Percentiles rank a stretch among this genome's conserved stretches.
phyloP scores from a whole-genome alignment of 176 grass and related monocot species.

The Oryza meyeriana region DNA sequence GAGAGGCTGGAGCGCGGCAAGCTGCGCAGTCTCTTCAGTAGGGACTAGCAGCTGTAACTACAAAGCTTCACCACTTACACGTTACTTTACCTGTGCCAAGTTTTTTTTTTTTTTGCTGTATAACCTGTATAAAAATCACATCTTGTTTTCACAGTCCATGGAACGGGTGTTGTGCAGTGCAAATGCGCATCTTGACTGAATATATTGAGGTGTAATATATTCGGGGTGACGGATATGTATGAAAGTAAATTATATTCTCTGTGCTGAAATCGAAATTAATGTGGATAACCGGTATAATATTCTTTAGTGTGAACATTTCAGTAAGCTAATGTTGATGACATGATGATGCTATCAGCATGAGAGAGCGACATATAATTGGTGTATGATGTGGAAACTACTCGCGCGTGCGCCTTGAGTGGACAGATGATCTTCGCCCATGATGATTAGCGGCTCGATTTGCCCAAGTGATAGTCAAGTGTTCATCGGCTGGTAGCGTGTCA shows the following conservation, averaged over 20 bases:
- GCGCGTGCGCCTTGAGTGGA: background rate
- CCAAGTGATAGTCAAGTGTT: background rate
- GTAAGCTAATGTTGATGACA: background rate
- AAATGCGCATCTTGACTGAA: constrained; percentile 17
- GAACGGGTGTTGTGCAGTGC: constrained; percentile 27
- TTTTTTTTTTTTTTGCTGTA: background rate
- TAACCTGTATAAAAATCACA: constrained; percentile 55
- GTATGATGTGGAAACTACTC: background rate
- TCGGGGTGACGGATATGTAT: background rate
- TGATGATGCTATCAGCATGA: background rate
- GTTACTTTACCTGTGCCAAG: background rate
- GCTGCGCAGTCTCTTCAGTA: constrained; percentile 70
- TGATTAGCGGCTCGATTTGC: background rate
- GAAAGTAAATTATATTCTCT: background rate
- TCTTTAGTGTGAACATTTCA: background rate
- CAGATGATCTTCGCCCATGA: background rate
- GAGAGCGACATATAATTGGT: background rate
- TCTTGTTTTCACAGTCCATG: constrained; percentile 46
- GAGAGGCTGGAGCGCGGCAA: constrained; percentile 67
- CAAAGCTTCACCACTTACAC: background rate
- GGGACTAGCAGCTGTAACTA: constrained; percentile 31
- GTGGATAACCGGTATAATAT: background rate
- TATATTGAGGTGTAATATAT: background rate
- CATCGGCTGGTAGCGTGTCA: background rate
- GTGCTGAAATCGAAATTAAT: background rate